Conservation (phyloP, 1,284 basidiomycete species). For the Coniophora puteana region DNA sequence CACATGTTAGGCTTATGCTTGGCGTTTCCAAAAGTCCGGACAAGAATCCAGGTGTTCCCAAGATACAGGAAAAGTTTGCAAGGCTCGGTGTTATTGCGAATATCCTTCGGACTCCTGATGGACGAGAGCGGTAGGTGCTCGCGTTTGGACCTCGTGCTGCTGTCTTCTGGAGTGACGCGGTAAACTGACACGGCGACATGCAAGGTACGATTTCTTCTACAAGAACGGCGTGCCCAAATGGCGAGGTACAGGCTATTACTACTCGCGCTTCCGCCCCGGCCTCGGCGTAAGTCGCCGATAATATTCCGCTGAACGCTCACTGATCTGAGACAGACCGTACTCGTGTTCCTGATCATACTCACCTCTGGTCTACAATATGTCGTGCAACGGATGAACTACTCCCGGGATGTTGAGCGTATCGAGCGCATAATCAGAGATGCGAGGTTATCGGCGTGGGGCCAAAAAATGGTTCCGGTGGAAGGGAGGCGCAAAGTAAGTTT, state of each 20-base stretch:
- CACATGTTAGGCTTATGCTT: conserved; percentile 6
- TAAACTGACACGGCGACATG: no score
- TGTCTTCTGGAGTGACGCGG: no score
- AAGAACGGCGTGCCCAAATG: conserved; percentile 89
- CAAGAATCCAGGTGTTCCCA: conserved; percentile 84
- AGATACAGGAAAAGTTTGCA: conserved; percentile 83
- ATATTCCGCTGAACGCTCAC: conserved; percentile 1
- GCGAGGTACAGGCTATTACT: conserved; percentile 89
- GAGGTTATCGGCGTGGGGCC: conserved; percentile 70
- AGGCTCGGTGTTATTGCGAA: conserved; percentile 82
- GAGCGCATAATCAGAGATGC: conserved; percentile 64
- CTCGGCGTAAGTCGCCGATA: conserved; percentile 53
- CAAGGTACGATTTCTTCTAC: conserved; percentile 86
- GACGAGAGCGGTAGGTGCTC: conserved; percentile 67
- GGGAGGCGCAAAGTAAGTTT: conserved; percentile 62
- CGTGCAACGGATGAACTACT: conserved; percentile 75
- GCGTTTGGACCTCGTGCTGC: no score
- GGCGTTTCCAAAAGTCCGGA: conserved; percentile 71
- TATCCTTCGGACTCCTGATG: conserved; percentile 75
- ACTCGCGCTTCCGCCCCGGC: conserved; percentile 88
- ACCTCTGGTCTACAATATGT: conserved; percentile 79
- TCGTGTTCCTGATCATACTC: conserved; percentile 70
- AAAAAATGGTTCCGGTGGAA: conserved; percentile 55
- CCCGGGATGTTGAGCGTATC: conserved; percentile 67
- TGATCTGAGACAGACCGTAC: conserved; percentile 54